Evolutionary conservation across 2,329 filamentous ascomycete species (phyloP).

Genomic region (Daldinia sp.): DNA sequence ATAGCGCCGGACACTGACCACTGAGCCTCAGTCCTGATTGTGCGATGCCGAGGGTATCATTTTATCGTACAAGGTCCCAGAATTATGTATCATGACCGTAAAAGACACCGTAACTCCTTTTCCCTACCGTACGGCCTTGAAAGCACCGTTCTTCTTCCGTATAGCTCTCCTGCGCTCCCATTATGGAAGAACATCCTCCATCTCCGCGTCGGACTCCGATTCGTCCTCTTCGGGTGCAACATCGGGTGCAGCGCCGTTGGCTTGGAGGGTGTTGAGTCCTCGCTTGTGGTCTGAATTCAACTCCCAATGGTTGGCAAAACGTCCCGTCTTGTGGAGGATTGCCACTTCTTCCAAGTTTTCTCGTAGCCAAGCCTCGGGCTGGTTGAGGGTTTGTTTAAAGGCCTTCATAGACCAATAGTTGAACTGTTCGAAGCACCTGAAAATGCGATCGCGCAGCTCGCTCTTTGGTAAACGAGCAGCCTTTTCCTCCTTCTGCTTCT

Average conservation of each 20-base stretch:
- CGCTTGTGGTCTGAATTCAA: slow-evolving; percentile 75
- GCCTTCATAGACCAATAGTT: slow-evolving; percentile 95
- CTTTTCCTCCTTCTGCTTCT: slow-evolving; percentile 64
- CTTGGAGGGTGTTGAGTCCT: slow-evolving; percentile 57
- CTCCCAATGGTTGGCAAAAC: slow-evolving; percentile 86
- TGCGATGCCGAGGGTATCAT: slow-evolving; percentile 43
- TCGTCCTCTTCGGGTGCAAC: slow-evolving; percentile 58
- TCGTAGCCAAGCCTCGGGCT: slow-evolving; percentile 93
- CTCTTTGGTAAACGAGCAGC: slow-evolving; percentile 88
- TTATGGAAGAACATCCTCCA: slow-evolving; percentile 74
- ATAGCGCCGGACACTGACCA: not conserved
- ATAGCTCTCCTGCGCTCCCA: not conserved
- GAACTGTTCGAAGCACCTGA: slow-evolving; percentile 83
- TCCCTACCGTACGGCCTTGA: slow-evolving; percentile 16
- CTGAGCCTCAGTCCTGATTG: slow-evolving; percentile 26
- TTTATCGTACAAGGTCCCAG: slow-evolving; percentile 25
- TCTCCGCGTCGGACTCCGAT: slow-evolving; percentile 72
- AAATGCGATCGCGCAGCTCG: slow-evolving; percentile 86
- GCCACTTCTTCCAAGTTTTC: slow-evolving; percentile 85
- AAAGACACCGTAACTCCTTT: slow-evolving; percentile 36
- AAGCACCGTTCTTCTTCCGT: not conserved
- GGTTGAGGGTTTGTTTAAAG: slow-evolving; percentile 77
- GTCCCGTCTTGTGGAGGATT: slow-evolving; percentile 80
- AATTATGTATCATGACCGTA: slow-evolving; percentile 10
- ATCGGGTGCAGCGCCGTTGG: slow-evolving; percentile 60